Conservation (phyloP, 2,329 filamentous ascomycete genomes). For the Pseudomassariella vexata region DNA sequence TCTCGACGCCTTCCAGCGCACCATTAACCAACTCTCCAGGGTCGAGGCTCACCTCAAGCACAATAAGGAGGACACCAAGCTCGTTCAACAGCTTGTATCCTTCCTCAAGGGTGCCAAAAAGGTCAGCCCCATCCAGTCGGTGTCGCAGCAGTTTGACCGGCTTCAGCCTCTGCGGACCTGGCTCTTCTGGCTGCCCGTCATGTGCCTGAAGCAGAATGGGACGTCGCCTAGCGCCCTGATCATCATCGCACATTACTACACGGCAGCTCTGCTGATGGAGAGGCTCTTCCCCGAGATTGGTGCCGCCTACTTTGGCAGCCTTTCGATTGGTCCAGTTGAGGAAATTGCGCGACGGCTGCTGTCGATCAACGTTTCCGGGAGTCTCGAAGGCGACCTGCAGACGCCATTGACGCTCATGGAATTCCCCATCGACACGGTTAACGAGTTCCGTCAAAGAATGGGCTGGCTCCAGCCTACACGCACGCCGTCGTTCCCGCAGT, state of each 20-base stretch:
- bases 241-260: conserved; percentile 88
- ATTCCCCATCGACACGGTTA: conserved; percentile 63
- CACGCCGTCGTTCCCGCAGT: conserved; percentile 56
- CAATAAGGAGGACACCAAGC: conserved; percentile 62
- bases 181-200: conserved; percentile 93
- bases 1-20: conserved; percentile 60
- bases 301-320: conserved; percentile 77
- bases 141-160: conserved; percentile 83
- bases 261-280: conserved; percentile 79
- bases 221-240: conserved; percentile 73
- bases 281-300: conserved; percentile 89
- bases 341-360: conserved; percentile 75
- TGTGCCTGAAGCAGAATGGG: conserved; percentile 71
- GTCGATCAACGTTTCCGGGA: conserved; percentile 57
- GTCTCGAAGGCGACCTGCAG: conserved; percentile 50
- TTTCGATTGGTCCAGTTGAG: conserved; percentile 76
- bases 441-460: conserved; percentile 63
- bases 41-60: conserved; percentile 64
- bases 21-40: conserved; percentile 60
- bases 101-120: conserved; percentile 70
- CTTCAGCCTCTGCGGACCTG: conserved; percentile 83
- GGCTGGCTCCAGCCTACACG: conserved; percentile 58
- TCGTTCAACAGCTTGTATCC: conserved; percentile 62
- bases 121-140: conserved; percentile 62
- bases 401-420: conserved; percentile 65